Evolutionary conservation across 2,329 filamentous ascomycete species (phyloP).

Genomic region (Phaeosphaeriaceae sp.): DNA sequence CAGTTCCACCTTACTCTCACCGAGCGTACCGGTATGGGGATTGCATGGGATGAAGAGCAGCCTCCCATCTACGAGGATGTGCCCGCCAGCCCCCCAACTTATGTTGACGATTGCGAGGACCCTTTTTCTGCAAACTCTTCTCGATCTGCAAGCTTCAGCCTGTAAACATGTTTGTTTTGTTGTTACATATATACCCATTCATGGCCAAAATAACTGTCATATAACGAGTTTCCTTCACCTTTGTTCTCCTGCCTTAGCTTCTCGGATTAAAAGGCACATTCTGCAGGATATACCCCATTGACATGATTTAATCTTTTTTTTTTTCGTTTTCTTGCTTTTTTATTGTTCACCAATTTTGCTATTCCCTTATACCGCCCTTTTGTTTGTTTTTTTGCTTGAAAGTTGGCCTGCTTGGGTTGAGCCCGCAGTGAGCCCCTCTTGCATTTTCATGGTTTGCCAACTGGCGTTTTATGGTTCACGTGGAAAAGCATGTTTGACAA

Average conservation of each 20-base stretch:
- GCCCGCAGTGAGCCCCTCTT: slow-evolving; percentile 18
- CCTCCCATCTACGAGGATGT: slow-evolving; percentile 95
- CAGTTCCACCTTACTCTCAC: slow-evolving; percentile 86
- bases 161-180: slow-evolving; percentile 12
- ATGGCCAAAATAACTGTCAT: background rate
- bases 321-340: slow-evolving; percentile 2
- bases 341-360: slow-evolving; percentile 13
- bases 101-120: slow-evolving; percentile 42
- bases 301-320: background rate
- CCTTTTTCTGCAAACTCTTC: slow-evolving; percentile 27
- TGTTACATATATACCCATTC: slow-evolving; percentile 10
- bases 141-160: slow-evolving; percentile 34
- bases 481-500: slow-evolving; percentile 4
- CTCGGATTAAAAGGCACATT: slow-evolving; percentile 22
- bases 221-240: slow-evolving; percentile 31
- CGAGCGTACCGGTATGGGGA: slow-evolving; percentile 82
- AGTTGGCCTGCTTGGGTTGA: slow-evolving; percentile 17
- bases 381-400: slow-evolving; percentile 8
- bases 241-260: slow-evolving; percentile 19
- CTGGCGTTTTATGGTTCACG: slow-evolving; percentile 1
- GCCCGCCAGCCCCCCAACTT: slow-evolving; percentile 77
- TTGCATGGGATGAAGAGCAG: slow-evolving; percentile 96
- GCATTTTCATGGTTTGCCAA: slow-evolving; percentile 5
- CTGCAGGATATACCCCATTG: slow-evolving; percentile 37
- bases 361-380: background rate